Conservation (phyloP, 441 rosid genomes). For the Populus trichocarpa region DNA sequence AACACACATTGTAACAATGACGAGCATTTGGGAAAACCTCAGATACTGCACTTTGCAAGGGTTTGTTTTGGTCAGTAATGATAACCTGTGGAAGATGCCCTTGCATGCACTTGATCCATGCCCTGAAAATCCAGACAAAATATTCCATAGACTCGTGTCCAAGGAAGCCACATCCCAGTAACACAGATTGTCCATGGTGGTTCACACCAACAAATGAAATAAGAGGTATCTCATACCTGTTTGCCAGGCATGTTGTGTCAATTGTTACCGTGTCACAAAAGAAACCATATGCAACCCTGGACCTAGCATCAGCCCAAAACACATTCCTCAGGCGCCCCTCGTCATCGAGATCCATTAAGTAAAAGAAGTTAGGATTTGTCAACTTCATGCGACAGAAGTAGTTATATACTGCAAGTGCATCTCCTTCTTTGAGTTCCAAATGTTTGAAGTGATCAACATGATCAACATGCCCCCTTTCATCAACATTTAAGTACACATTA, state of each 20-base stretch:
- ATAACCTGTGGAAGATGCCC: slow-evolving; percentile 41
- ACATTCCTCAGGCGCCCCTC: slow-evolving; percentile 40
- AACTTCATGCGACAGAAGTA: slow-evolving; percentile 52
- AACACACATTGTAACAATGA: slow-evolving; percentile 37
- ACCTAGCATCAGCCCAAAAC: slow-evolving; percentile 49
- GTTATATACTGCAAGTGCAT: slow-evolving; percentile 45
- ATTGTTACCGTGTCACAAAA: slow-evolving; percentile 39
- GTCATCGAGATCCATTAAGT: slow-evolving; percentile 45
- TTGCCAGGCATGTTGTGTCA: slow-evolving; percentile 41
- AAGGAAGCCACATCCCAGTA: slow-evolving; percentile 50
- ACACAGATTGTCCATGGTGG: slow-evolving; percentile 44
- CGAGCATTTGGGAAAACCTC: slow-evolving; percentile 44
- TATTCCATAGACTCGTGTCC: slow-evolving; percentile 44
- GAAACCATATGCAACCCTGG: slow-evolving; percentile 33
- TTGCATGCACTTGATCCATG: slow-evolving; percentile 53
- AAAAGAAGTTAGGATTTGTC: slow-evolving; percentile 51
- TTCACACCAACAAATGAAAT: slow-evolving; percentile 46
- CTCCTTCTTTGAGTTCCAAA: slow-evolving; percentile 50
- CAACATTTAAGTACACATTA: slow-evolving; percentile 27
- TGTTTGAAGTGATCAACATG: slow-evolving; percentile 35
- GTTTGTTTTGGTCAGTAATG: slow-evolving; percentile 43
- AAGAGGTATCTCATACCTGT: slow-evolving; percentile 43
- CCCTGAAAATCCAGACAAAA: slow-evolving; percentile 49
- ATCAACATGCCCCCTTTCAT: slow-evolving; percentile 26
- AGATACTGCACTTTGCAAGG: slow-evolving; percentile 38